A percentile compares a stretch with the other conserved stretches of the same genome.
These are phyloP conservation scores for Geranium rotundifolium DNA, from an alignment of 345 rosid genomes.

Conservation along the genomic window DNA sequence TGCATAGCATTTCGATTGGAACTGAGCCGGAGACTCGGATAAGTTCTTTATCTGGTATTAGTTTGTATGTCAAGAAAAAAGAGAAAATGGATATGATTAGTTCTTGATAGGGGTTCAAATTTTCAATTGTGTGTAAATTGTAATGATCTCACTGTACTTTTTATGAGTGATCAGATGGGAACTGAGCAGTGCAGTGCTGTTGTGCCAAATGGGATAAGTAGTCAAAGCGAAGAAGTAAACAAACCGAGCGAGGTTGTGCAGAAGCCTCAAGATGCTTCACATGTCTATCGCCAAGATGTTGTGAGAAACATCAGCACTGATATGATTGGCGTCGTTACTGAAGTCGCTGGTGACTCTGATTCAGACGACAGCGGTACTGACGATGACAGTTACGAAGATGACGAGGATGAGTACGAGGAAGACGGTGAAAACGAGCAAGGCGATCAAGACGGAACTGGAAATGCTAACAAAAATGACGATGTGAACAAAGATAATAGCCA, in stretches of 20 bases:
- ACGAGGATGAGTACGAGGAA: slow-evolving; percentile 22
- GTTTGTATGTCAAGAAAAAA: no score
- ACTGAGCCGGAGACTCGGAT: no score
- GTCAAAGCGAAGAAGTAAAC: slow-evolving; percentile 13
- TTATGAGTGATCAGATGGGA: slow-evolving; percentile 45
- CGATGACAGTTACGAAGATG: slow-evolving; percentile 39
- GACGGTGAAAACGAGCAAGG: slow-evolving; percentile 21
- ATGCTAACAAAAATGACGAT: slow-evolving; percentile 21
- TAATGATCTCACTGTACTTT: neutral
- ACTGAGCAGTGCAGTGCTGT: slow-evolving; percentile 25
- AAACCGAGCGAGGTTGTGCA: slow-evolving; percentile 20
- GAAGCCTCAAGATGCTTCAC: slow-evolving; percentile 27
- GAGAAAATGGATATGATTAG: neutral
- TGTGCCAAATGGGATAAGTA: slow-evolving; percentile 16
- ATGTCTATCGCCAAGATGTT: slow-evolving; percentile 69
- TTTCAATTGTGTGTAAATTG: neutral
- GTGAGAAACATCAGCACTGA: slow-evolving; percentile 48
- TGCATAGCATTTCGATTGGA: neutral
- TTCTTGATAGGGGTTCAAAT: neutral
- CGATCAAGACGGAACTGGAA: slow-evolving; percentile 18
- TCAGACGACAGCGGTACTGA: slow-evolving; percentile 62
- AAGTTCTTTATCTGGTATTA: no score
- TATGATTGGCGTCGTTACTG: slow-evolving; percentile 73
- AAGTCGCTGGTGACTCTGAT: slow-evolving; percentile 84
- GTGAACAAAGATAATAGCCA: slow-evolving; percentile 15